A percentile compares a stretch with the other conserved stretches of the same genome.
Evolutionary conservation across 1,284 basidiomycete species (phyloP).

Genomic region (Marasmius tenuissimus): DNA sequence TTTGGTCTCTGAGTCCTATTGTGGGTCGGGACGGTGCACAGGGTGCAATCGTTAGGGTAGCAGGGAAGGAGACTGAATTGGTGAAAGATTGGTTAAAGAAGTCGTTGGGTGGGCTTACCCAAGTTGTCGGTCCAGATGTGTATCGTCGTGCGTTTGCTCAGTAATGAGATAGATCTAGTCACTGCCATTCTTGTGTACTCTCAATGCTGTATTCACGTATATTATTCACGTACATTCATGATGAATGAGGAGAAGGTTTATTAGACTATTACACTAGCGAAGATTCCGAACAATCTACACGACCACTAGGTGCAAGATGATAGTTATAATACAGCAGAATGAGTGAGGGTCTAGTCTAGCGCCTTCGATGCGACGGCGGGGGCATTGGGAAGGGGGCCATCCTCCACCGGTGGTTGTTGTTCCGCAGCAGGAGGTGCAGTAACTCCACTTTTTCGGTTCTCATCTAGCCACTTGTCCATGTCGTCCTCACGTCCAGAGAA

Average conservation of each 20-base stretch:
- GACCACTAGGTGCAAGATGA: slow-evolving; percentile 2
- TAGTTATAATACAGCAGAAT: slow-evolving; percentile 6
- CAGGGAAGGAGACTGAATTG: slow-evolving; percentile 69
- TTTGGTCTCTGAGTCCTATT: slow-evolving; percentile 78
- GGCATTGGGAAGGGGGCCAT: slow-evolving; percentile 39
- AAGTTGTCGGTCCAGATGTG: slow-evolving; percentile 60
- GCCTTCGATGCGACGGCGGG: slow-evolving; percentile 48
- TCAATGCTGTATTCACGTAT: too few species aligned
- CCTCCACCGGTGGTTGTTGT: slow-evolving; percentile 29
- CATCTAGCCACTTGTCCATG: slow-evolving; percentile 93
- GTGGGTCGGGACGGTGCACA: slow-evolving; percentile 24
- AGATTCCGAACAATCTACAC: slow-evolving; percentile 27
- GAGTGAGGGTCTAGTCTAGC: slow-evolving; percentile 5
- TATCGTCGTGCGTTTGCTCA: slow-evolving; percentile 63
- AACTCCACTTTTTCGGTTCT: slow-evolving; percentile 56
- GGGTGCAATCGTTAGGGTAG: slow-evolving; percentile 68
- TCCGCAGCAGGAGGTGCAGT: slow-evolving; percentile 58
- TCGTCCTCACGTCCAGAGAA: slow-evolving; percentile 81
- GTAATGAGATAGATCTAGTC: slow-evolving; percentile 5
- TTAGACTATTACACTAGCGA: neutral
- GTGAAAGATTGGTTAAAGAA: slow-evolving; percentile 70
- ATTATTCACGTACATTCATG: neutral
- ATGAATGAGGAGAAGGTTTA: neutral
- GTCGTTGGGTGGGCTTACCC: slow-evolving; percentile 49
- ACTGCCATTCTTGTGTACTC: neutral